Evolutionary conservation across 2,329 filamentous ascomycete genomes (phyloP).

Genomic region (Thelonectria discophora): DNA sequence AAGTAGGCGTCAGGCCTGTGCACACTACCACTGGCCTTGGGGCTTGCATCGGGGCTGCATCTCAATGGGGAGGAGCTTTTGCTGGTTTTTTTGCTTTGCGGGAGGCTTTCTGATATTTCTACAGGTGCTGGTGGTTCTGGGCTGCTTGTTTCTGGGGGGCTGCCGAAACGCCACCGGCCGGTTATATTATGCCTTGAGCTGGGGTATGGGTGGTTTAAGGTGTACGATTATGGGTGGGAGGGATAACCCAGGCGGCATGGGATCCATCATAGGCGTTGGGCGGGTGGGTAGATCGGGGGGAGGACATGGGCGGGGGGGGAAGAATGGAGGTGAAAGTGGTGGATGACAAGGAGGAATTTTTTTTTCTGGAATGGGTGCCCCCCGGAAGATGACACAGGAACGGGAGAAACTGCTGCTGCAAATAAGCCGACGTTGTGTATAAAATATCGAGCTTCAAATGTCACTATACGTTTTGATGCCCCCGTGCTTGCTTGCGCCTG

Average conservation of each 20-base stretch:
- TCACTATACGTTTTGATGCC: slow-evolving; percentile 4
- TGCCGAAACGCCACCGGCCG: background rate
- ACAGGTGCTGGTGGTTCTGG: too few species aligned
- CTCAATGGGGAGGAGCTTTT: background rate
- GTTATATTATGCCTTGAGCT: background rate
- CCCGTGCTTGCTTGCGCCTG: background rate
- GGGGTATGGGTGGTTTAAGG: background rate
- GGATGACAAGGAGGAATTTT: background rate
- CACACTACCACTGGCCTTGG: background rate
- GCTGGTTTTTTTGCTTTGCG: background rate
- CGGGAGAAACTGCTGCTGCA: background rate
- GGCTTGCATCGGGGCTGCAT: too few species aligned
- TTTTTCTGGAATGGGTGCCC: background rate
- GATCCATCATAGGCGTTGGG: background rate
- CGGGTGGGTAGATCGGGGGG: background rate
- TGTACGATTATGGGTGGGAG: background rate
- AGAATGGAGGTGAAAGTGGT: too few species aligned
- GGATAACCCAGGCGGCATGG: background rate
- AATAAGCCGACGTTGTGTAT: slow-evolving; percentile 6
- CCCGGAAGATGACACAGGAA: background rate
- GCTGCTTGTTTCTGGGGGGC: too few species aligned
- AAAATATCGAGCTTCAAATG: slow-evolving; percentile 10
- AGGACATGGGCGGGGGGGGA: background rate
- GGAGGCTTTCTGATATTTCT: too few species aligned
- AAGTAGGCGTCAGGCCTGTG: background rate